A percentile compares a stretch with the other conserved stretches of the same genome.
These are phyloP conservation scores for Pyrus hybrid DNA, from an alignment of 331 rosid species.

Conservation along the genomic window DNA sequence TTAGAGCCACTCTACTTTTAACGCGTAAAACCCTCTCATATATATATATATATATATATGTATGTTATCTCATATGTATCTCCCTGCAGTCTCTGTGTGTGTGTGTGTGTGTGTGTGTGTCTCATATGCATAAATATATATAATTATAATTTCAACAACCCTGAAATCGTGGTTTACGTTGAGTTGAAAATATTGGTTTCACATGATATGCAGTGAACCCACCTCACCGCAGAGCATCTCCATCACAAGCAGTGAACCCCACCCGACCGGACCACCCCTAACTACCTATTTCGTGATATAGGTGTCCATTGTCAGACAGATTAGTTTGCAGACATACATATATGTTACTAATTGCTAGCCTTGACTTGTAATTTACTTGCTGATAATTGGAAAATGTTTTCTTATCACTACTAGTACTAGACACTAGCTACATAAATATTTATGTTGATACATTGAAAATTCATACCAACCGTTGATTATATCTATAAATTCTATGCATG, in stretches of 20 bases:
- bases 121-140: too few species aligned
- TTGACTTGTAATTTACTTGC: not conserved
- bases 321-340: too few species aligned
- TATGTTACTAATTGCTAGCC: not conserved
- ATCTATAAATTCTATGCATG: too few species aligned
- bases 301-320: too few species aligned
- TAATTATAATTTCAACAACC: not conserved
- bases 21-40: not conserved
- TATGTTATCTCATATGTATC: too few species aligned
- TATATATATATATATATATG: too few species aligned
- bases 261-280: not conserved
- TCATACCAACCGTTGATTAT: too few species aligned
- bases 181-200: not conserved
- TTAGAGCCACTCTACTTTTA: not conserved
- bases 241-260: slow-evolving; percentile 1
- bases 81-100: too few species aligned
- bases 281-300: not conserved
- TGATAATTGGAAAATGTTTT: not conserved
- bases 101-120: not conserved
- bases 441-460: too few species aligned
- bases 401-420: too few species aligned
- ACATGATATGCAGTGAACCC: not conserved
- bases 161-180: not conserved
- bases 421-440: too few species aligned
- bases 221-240: not conserved